Evolutionary conservation across 2,329 filamentous ascomycete genomes (phyloP), one percentile per base, ranked within the genome.

Genomic region (Colletotrichum higginsianum): DNA sequence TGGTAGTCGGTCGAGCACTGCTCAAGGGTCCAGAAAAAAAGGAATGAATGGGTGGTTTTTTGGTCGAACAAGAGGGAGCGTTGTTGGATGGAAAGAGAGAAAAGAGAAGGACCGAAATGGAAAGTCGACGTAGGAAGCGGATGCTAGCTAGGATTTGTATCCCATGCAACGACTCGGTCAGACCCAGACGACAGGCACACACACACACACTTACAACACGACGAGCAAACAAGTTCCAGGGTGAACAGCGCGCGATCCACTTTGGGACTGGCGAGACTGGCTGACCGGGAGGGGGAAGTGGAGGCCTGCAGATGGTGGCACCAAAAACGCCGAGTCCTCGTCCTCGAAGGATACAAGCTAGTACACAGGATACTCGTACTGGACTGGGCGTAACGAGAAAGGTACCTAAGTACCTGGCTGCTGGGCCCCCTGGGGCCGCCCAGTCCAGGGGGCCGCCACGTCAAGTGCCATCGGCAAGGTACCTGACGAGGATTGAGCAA

Each of bases 31-130:
- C 68, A 55, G 35, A 12, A 44, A 42, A 57, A 52, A 73, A 71
- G 56, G 71, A 73, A 66, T 71, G 71, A 71, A 73, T 62, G 62
- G 46, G 9, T 38, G 2, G 9, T 2, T n/a, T 26, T 66, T 67
- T 62, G 62, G 57, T 71, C 67, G 44, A 73, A 73, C 71, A 72
- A 67, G 58, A 73, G 55, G 40, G 71, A 72, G 63, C 44, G 68
- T 73, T 61, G 65, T 66, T 63, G 70, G 68, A 66, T 61, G n/a
- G 38, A 49, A 55, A 30, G 58, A 71, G 58, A 58, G 50, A 42
- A 57, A 64, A 57, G 40, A 40, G 38, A 49, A 64, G 66, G 58
- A 60, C 49, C 46, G 8, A 38, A 21, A 46, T 35, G 38, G 26
- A 30, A 21, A 42, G 15, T 11, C 26, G 26, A 72, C 53, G 38